Conservation (phyloP, 352 stramenopile genomes). For the Globisporangium barbulae region DNA sequence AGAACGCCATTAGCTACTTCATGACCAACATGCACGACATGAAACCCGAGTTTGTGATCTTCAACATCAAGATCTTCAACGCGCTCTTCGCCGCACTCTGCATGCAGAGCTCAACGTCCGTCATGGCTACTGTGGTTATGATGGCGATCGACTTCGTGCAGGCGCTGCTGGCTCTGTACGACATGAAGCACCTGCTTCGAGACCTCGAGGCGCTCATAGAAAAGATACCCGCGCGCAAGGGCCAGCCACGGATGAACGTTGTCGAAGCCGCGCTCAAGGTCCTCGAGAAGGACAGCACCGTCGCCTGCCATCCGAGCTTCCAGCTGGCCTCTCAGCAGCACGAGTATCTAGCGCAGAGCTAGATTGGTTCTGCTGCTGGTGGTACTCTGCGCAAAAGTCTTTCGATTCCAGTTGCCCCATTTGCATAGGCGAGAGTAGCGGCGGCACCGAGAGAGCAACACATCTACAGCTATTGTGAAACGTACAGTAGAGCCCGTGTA, state of each 20-base stretch:
- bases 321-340: not conserved
- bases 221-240: not conserved
- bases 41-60: slow-evolving; percentile 43
- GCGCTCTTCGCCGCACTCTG: slow-evolving; percentile 39
- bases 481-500: no score
- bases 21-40: slow-evolving; percentile 20
- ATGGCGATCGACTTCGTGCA: slow-evolving; percentile 35
- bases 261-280: slow-evolving; percentile 4
- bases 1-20: slow-evolving; percentile 12
- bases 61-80: slow-evolving; percentile 56
- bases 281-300: not conserved
- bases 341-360: not conserved
- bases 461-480: no score
- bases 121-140: slow-evolving; percentile 23
- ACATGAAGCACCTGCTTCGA: slow-evolving; percentile 19
- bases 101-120: slow-evolving; percentile 30
- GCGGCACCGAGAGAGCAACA: not conserved
- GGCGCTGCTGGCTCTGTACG: slow-evolving; percentile 31
- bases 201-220: not conserved
- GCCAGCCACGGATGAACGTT: not conserved
- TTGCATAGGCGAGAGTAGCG: not conserved
- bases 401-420: not conserved
- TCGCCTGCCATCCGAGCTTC: not conserved
- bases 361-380: not conserved
- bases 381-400: not conserved